phyloP scores from a whole-genome alignment of 768 basidiomycete genomes.

The Boletus rubroflammeus region DNA sequence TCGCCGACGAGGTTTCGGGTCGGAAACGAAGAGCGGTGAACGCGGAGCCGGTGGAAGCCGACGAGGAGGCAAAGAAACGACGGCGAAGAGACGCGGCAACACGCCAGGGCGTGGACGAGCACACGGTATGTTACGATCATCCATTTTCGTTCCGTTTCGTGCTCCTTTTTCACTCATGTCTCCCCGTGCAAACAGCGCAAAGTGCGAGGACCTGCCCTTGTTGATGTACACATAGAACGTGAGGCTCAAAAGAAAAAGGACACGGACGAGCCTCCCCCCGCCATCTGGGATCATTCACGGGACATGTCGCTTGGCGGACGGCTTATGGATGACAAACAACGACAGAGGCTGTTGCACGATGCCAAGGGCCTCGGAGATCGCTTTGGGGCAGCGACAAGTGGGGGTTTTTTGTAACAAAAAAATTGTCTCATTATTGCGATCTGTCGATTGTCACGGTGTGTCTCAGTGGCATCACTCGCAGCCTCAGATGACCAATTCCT shows the following conservation, averaged over 20 bases:
- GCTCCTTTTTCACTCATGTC: neutral
- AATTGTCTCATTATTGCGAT: neutral
- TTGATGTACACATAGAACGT: conserved; percentile 48
- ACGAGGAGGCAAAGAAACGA: conserved; percentile 45
- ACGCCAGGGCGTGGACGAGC: conserved; percentile 68
- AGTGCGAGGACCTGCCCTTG: conserved; percentile 50
- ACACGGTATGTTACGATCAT: conserved; percentile 54
- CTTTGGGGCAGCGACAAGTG: conserved; percentile 72
- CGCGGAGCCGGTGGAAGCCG: conserved; percentile 37
- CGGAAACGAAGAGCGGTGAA: conserved; percentile 75
- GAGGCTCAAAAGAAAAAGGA: conserved; percentile 37
- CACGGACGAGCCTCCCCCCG: conserved; percentile 52
- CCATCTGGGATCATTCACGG: conserved; percentile 88
- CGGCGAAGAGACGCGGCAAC: conserved; percentile 67
- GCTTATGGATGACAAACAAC: conserved; percentile 84
- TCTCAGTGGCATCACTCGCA: conserved; percentile 1
- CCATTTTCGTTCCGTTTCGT: neutral
- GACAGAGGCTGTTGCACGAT: conserved; percentile 75
- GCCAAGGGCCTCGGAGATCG: conserved; percentile 78
- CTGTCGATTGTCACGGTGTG: conserved; percentile 8
- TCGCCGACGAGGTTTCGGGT: conserved; percentile 94
- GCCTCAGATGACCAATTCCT: neutral
- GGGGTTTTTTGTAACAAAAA: conserved; percentile 50
- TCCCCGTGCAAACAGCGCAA: conserved; percentile 34
- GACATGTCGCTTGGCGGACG: conserved; percentile 88